phyloP scores from a whole-genome alignment of 2,329 filamentous ascomycete genomes.

The Sclerotinia nivalis region DNA sequence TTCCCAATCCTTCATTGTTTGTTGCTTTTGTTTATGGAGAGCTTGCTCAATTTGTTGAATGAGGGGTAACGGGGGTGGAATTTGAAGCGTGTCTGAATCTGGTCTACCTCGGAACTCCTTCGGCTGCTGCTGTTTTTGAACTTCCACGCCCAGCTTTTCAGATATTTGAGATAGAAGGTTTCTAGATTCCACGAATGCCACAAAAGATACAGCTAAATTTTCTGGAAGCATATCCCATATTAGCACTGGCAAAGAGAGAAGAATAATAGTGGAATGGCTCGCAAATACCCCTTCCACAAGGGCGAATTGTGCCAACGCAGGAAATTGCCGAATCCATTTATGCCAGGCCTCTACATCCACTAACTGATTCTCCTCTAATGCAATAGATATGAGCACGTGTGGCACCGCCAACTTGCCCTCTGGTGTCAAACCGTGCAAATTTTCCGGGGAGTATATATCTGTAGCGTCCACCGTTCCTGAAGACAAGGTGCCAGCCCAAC shows the following conservation, averaged over 20 bases:
- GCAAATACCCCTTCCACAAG: constrained; percentile 63
- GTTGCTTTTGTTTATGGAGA: constrained; percentile 23
- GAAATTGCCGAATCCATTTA: constrained; percentile 57
- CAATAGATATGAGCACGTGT: constrained; percentile 62
- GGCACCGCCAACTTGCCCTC: constrained; percentile 41
- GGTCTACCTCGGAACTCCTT: constrained; percentile 17
- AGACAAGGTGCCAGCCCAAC: constrained; percentile 17
- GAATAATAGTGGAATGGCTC: constrained; percentile 59
- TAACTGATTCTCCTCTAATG: constrained; percentile 57
- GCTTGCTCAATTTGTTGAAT: constrained; percentile 24
- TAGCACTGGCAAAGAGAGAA: constrained; percentile 59
- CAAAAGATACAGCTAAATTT: constrained; percentile 57
- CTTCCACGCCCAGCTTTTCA: constrained; percentile 5
- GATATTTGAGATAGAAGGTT: constrained; percentile 25
- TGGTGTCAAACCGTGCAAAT: constrained; percentile 13
- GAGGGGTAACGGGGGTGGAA: constrained; percentile 19
- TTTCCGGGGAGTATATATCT: constrained; percentile 22
- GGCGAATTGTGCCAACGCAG: constrained; percentile 59
- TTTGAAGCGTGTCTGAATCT: constrained; percentile 22
- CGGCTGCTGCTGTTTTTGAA: constrained; percentile 3
- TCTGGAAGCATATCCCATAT: constrained; percentile 62
- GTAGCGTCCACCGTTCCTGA: neutral
- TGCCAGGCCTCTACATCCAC: constrained; percentile 61
- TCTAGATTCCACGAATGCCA: constrained; percentile 57
- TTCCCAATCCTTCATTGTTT: constrained; percentile 22